Percentiles rank a stretch among this genome's conserved stretches.
These are phyloP conservation scores for Didymella pinodella DNA, from an alignment of 2,329 filamentous ascomycete species.

Conservation along the genomic window DNA sequence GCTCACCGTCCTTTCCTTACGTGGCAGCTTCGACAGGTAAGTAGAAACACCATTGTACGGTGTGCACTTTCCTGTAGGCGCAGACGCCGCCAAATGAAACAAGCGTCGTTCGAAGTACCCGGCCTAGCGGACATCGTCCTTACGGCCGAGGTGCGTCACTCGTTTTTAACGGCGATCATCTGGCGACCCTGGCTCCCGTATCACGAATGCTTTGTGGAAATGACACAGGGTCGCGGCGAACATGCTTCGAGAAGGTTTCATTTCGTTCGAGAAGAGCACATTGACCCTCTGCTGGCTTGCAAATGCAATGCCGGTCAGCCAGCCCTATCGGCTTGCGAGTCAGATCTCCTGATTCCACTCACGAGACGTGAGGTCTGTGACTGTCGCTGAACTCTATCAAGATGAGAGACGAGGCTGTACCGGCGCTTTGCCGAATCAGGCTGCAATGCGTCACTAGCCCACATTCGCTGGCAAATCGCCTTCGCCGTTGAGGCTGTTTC, in stretches of 20 bases:
- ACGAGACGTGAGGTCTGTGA: not conserved
- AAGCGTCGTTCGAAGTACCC: slow-evolving; percentile 34
- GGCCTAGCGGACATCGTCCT: slow-evolving; percentile 16
- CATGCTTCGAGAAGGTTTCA: slow-evolving; percentile 45
- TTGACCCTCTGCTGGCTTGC: slow-evolving; percentile 2
- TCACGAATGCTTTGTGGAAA: slow-evolving; percentile 27
- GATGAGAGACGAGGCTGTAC: slow-evolving; percentile 9
- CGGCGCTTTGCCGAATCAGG: slow-evolving; percentile 7
- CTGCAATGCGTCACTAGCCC: slow-evolving; percentile 13
- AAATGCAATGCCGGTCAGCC: slow-evolving; percentile 1
- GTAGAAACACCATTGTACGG: slow-evolving; percentile 5
- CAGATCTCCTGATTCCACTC: slow-evolving; percentile 2
- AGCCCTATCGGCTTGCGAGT: slow-evolving; percentile 24
- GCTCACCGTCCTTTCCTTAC: slow-evolving; percentile 21
- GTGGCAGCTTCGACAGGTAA: slow-evolving; percentile 35
- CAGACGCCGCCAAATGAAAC: slow-evolving; percentile 43
- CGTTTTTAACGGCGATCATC: slow-evolving; percentile 44
- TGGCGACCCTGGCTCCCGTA: slow-evolving; percentile 33
- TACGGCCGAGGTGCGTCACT: slow-evolving; percentile 37
- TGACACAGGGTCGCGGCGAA: slow-evolving; percentile 36
- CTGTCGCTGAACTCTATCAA: slow-evolving; percentile 3
- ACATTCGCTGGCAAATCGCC: slow-evolving; percentile 12
- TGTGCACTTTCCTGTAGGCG: slow-evolving; percentile 19
- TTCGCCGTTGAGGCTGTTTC: slow-evolving; percentile 23
- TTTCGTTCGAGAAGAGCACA: slow-evolving; percentile 27